phyloP scores from a whole-genome alignment of 805 yeast genomes.

The Myxozyma vanderwaltii region DNA sequence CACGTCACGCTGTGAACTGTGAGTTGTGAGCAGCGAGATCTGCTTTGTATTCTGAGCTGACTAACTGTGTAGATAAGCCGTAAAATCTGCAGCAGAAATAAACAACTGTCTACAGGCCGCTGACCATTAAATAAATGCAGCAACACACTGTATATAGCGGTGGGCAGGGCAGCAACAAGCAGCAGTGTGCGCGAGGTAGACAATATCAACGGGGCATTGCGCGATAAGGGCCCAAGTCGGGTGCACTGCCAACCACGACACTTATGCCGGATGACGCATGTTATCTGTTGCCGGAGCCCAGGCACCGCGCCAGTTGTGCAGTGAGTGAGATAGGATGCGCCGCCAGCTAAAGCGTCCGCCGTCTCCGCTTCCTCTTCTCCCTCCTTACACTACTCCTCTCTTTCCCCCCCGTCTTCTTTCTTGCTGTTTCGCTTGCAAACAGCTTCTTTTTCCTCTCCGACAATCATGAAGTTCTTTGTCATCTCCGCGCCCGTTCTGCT shows the following conservation, averaged over 20 bases:
- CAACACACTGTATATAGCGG: too few relatives aligned
- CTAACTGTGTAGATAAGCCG: too few relatives aligned
- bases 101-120: too few relatives aligned
- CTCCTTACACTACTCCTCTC: conserved; percentile 2
- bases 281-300: neutral
- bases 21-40: too few relatives aligned
- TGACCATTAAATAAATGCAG: too few relatives aligned
- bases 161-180: too few relatives aligned
- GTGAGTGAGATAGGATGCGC: conserved; percentile 1
- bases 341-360: neutral
- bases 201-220: neutral
- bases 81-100: too few relatives aligned
- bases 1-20: neutral
- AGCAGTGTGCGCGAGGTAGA: too few relatives aligned
- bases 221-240: conserved; percentile 4
- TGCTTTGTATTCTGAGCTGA: neutral
- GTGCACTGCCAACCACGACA: neutral
- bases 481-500: conserved; percentile 20
- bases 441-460: neutral
- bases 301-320: neutral
- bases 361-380: conserved; percentile 5
- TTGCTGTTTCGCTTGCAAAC: neutral
- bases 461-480: conserved; percentile 29
- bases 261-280: conserved; percentile 11
- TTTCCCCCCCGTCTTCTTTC: neutral